Evolutionary conservation across 1,139 yeast species (phyloP).

Genomic region (Geotrichum fermentans): DNA sequence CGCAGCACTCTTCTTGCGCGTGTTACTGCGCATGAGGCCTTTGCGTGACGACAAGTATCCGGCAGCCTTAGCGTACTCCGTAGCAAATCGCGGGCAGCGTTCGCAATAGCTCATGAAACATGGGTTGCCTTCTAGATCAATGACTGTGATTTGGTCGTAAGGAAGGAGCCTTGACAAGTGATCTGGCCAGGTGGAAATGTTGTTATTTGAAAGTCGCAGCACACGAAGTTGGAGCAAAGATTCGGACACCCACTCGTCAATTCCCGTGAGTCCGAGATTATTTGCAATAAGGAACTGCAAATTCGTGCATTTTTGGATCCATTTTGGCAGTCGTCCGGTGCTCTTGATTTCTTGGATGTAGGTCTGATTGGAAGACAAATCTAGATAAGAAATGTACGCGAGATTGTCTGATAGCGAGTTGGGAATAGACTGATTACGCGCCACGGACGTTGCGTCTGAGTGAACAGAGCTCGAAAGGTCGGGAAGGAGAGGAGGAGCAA

Average conservation of each 20-base stretch:
- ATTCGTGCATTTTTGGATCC: slow-evolving; percentile 30
- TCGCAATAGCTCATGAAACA: slow-evolving; percentile 23
- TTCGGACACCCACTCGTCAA: slow-evolving; percentile 34
- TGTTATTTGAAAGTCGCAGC: slow-evolving; percentile 29
- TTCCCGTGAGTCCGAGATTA: slow-evolving; percentile 27
- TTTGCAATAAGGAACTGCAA: slow-evolving; percentile 30
- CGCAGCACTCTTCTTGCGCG: neutral
- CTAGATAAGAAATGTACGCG: slow-evolving; percentile 26
- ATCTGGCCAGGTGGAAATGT: slow-evolving; percentile 34
- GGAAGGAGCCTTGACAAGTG: slow-evolving; percentile 29
- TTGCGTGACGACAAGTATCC: slow-evolving; percentile 5
- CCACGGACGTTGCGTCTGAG: too few species aligned
- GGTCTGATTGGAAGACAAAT: slow-evolving; percentile 26
- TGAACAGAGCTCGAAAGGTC: neutral
- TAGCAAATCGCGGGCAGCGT: slow-evolving; percentile 21
- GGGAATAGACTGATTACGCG: too few species aligned
- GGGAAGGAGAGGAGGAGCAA: slow-evolving; percentile 2
- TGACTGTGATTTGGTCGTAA: slow-evolving; percentile 27
- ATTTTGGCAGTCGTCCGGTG: slow-evolving; percentile 33
- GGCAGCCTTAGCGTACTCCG: slow-evolving; percentile 16
- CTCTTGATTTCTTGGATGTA: slow-evolving; percentile 23
- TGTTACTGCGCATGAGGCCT: neutral
- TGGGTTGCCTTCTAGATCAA: slow-evolving; percentile 35
- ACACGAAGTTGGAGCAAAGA: slow-evolving; percentile 27
- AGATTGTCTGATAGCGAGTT: slow-evolving; percentile 18